Base-by-base conservation (phyloP, 179 eudicot genomes). In the Amaranthus tricolor region DNA sequence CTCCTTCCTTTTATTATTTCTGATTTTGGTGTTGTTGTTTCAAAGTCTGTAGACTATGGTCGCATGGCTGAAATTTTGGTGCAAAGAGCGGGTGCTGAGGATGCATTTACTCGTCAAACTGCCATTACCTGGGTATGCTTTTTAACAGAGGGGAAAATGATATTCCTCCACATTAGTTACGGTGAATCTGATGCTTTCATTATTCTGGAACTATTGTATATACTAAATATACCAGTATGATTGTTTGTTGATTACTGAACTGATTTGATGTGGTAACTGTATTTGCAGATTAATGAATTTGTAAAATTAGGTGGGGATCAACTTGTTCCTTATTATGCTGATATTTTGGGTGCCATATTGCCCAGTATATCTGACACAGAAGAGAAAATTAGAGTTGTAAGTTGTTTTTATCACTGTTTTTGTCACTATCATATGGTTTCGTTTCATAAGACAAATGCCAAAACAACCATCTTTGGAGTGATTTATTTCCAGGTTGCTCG, bases 31-130 rank as follows among this genome's bases (percentile, higher is more conserved):
- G 66, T 77, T 87, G 72, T 31, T 31, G 31, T 85, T 65, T 84
- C 83, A 81, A 86, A 95, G 99, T 95, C 98, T 84, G 99, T 95
- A 89, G 99, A 95, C 84, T 95, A 93, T 87, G 99, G 99, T 74
- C 95, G 99, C 84, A 93, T 95, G 98, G 98, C 98, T 77, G 96
- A 95, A 88, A 95, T 95, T 80, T 84, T 95, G 81, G 97, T 95
- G 59, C 94, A 93, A 76, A 88, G 99, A 84, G 99, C 99, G 57
- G 86, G 86, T 82, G 89, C 99, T 54, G 77, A 81, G 47, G 99
- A 95, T 88, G 99, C 84, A 83, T 95, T 93, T 80, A 95, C 99
- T 67, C 88, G 97, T 66, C 88, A 85, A 85, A 95, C 98, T 79
- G 93, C 99, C 58, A 89, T 93, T 72, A 95, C 99, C 31, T 94